Evolutionary conservation across 2,329 filamentous ascomycete species (phyloP).

Genomic region (Beauveria asiatica): DNA sequence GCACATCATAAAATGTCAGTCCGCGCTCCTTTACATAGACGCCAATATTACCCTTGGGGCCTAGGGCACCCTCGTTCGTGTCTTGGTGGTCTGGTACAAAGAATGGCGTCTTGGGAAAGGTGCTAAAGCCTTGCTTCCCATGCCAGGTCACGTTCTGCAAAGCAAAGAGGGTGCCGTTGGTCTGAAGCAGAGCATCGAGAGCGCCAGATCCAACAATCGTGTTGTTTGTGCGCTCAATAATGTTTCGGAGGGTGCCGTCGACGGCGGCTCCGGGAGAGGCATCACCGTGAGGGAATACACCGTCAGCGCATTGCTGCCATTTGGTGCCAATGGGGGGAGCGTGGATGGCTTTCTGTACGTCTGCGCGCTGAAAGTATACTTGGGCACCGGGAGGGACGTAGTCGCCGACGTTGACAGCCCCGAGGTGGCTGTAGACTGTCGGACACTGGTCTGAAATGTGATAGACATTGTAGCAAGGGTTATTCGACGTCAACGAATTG

Average conservation of each 20-base stretch:
- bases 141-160: slow-evolving; percentile 69
- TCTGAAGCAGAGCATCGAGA: slow-evolving; percentile 47
- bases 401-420: background rate
- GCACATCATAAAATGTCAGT: slow-evolving; percentile 14
- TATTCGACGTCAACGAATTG: slow-evolving; percentile 42
- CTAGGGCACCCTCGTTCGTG: slow-evolving; percentile 21
- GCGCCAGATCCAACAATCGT: slow-evolving; percentile 14
- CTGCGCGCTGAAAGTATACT: slow-evolving; percentile 62
- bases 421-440: slow-evolving; percentile 58
- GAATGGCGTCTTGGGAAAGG: slow-evolving; percentile 26
- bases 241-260: slow-evolving; percentile 11
- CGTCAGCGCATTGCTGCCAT: slow-evolving; percentile 25
- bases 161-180: slow-evolving; percentile 54
- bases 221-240: slow-evolving; percentile 16
- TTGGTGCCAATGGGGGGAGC: slow-evolving; percentile 45
- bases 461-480: slow-evolving; percentile 76
- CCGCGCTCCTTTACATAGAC: slow-evolving; percentile 14
- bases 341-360: slow-evolving; percentile 61
- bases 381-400: slow-evolving; percentile 46
- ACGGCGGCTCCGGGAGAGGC: slow-evolving; percentile 9
- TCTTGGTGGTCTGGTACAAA: slow-evolving; percentile 14
- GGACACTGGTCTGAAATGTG: slow-evolving; percentile 66
- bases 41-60: slow-evolving; percentile 11
- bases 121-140: slow-evolving; percentile 54
- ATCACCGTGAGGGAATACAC: slow-evolving; percentile 14